Percentiles rank a stretch among this genome's conserved stretches.
phyloP scores from a whole-genome alignment of 2,329 filamentous ascomycete species.

The Xylariaceae sp. region DNA sequence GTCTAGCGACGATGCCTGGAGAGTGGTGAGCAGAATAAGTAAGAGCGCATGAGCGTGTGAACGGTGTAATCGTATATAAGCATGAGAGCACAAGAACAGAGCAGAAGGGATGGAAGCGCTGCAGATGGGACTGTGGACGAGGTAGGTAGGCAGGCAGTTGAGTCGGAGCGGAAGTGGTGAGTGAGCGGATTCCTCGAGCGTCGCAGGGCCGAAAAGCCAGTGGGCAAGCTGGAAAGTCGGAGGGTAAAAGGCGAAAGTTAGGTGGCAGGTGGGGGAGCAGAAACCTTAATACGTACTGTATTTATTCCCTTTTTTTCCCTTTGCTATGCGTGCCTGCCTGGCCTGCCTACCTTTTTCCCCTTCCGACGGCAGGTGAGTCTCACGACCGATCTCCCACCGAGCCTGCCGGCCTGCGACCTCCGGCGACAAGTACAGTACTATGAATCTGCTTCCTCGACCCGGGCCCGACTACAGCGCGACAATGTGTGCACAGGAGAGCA shows the following conservation, averaged over 20 bases:
- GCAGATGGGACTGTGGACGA: background rate
- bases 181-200: background rate
- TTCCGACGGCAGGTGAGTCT: slow-evolving; percentile 11
- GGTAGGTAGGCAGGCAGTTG: no score
- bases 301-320: background rate
- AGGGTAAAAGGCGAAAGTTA: background rate
- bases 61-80: background rate
- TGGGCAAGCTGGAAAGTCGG: background rate
- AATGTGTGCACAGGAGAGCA: background rate
- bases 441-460: no score
- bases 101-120: background rate
- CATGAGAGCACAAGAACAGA: background rate
- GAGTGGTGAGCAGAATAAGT: background rate
- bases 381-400: slow-evolving; percentile 25
- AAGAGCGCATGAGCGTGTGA: background rate
- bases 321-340: background rate
- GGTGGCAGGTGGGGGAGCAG: background rate
- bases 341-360: no score
- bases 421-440: no score
- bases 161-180: slow-evolving; percentile 5
- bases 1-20: background rate
- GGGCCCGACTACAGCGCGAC: background rate
- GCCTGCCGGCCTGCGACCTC: slow-evolving; percentile 15
- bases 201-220: slow-evolving; percentile 14
- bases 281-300: slow-evolving; percentile 1